Evolutionary conservation across 1,284 basidiomycete genomes (phyloP).

Genomic region (Cutaneotrichosporon sp.): DNA sequence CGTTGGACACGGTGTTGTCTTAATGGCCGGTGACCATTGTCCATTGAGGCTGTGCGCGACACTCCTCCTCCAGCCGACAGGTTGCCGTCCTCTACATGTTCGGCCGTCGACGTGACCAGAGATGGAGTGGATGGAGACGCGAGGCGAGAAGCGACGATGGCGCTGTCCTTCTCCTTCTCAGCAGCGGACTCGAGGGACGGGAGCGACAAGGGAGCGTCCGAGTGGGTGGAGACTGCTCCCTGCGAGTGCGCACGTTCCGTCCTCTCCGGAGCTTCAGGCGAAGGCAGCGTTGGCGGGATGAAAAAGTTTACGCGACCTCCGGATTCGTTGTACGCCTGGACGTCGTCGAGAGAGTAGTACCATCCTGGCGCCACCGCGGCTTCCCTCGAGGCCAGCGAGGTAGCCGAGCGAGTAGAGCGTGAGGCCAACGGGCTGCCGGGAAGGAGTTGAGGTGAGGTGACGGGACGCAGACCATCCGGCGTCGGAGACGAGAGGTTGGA

Average conservation of each 20-base stretch:
- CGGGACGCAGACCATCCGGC: background rate
- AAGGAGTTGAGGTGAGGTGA: background rate
- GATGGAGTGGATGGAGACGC: constrained; percentile 1
- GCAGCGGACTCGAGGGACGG: background rate
- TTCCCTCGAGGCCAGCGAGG: background rate
- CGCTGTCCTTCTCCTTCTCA: background rate
- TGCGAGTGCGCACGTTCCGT: background rate
- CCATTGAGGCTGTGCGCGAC: constrained; percentile 9
- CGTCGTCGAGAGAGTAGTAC: constrained; percentile 38
- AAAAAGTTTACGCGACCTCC: constrained; percentile 40
- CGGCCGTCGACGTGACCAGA: background rate
- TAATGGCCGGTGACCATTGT: background rate
- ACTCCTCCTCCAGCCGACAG: background rate
- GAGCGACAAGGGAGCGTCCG: constrained; percentile 7
- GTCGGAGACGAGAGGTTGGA: background rate
- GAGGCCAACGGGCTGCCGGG: background rate
- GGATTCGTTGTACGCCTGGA: constrained; percentile 29
- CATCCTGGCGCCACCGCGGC: constrained; percentile 21
- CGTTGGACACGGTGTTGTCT: background rate
- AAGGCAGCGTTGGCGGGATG: constrained; percentile 25
- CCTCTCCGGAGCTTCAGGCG: background rate
- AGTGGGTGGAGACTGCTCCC: background rate
- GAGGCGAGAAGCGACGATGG: background rate
- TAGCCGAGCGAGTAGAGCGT: background rate
- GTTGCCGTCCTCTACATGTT: background rate